phyloP scores from a whole-genome alignment of 345 rosid genomes.

The Camelina sativa region DNA sequence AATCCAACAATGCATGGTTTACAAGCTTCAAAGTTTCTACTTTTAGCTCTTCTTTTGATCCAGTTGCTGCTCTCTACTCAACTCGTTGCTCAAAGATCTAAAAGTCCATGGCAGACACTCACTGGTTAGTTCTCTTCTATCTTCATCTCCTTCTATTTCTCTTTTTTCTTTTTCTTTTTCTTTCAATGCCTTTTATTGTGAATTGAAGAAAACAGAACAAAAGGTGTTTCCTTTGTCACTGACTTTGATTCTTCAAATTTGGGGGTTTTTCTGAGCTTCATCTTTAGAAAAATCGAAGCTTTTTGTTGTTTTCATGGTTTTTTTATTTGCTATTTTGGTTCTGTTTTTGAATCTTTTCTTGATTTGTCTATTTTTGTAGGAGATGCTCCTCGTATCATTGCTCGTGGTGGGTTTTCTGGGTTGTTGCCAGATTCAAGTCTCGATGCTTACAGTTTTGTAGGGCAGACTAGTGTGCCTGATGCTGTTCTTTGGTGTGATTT shows the following conservation, averaged over 20 bases:
- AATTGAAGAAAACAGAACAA: background rate
- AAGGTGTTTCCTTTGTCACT: slow-evolving; percentile 20
- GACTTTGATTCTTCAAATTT: background rate
- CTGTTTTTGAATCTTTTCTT: slow-evolving; percentile 8
- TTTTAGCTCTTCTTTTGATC: slow-evolving; percentile 37
- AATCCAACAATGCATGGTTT: slow-evolving; percentile 51
- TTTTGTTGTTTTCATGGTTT: background rate
- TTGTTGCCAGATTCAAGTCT: slow-evolving; percentile 72
- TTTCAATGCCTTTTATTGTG: background rate
- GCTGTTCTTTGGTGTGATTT: slow-evolving; percentile 80
- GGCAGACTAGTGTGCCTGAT: slow-evolving; percentile 40
- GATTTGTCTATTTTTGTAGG: slow-evolving; percentile 56
- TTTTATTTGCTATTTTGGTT: background rate
- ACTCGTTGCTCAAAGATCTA: slow-evolving; percentile 71
- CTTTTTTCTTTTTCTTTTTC: background rate
- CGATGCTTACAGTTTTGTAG: slow-evolving; percentile 54
- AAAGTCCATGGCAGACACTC: slow-evolving; percentile 60
- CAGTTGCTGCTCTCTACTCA: slow-evolving; percentile 42
- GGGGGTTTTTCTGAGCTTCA: slow-evolving; percentile 1
- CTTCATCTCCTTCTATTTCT: slow-evolving; percentile 6
- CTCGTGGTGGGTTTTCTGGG: slow-evolving; percentile 95
- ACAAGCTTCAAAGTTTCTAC: slow-evolving; percentile 41
- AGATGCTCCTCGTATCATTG: slow-evolving; percentile 63
- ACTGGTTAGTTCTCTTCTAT: slow-evolving; percentile 44
- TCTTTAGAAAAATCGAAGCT: background rate